Conservation (phyloP, 2,329 filamentous ascomycete species). For the Chaetothyriales sp. region DNA sequence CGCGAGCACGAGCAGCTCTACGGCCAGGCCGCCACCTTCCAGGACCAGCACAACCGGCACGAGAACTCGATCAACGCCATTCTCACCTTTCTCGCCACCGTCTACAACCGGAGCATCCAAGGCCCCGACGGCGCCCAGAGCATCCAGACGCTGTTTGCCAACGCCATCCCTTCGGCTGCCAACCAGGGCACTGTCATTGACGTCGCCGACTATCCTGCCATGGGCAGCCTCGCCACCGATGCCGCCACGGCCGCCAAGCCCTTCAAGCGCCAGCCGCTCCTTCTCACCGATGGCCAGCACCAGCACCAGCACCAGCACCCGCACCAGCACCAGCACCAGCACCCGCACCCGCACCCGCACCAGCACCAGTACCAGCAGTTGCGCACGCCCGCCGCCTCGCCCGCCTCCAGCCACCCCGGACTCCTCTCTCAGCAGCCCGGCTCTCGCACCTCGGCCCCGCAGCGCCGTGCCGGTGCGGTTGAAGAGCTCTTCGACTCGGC, state of each 20-base stretch:
- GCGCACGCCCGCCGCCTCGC: slow-evolving; percentile 27
- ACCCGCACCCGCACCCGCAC: too few species aligned
- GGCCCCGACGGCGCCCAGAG: slow-evolving; percentile 64
- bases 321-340: too few species aligned
- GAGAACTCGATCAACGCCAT: slow-evolving; percentile 99
- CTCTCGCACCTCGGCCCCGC: background rate
- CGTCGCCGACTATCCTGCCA: slow-evolving; percentile 40
- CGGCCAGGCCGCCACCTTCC: slow-evolving; percentile 75
- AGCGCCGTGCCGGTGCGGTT: slow-evolving; percentile 12
- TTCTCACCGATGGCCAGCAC: slow-evolving; percentile 32
- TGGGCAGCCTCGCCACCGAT: slow-evolving; percentile 21
- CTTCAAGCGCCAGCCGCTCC: slow-evolving; percentile 33
- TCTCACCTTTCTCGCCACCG: slow-evolving; percentile 86
- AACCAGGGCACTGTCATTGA: slow-evolving; percentile 47
- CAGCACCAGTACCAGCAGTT: too few species aligned
- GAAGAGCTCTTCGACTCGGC: slow-evolving; percentile 32
- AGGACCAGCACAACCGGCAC: slow-evolving; percentile 85
- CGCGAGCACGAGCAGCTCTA: slow-evolving; percentile 80
- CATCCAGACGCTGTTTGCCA: slow-evolving; percentile 55
- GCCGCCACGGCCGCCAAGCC: slow-evolving; percentile 24
- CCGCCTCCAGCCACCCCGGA: slow-evolving; percentile 19
- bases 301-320: too few species aligned
- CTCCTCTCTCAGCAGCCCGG: slow-evolving; percentile 9
- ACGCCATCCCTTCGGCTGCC: slow-evolving; percentile 48
- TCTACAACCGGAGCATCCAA: slow-evolving; percentile 87